These are phyloP conservation scores for Lignosus rhinocerotis DNA, from an alignment of 1,284 basidiomycete species.

Conservation along the genomic window DNA sequence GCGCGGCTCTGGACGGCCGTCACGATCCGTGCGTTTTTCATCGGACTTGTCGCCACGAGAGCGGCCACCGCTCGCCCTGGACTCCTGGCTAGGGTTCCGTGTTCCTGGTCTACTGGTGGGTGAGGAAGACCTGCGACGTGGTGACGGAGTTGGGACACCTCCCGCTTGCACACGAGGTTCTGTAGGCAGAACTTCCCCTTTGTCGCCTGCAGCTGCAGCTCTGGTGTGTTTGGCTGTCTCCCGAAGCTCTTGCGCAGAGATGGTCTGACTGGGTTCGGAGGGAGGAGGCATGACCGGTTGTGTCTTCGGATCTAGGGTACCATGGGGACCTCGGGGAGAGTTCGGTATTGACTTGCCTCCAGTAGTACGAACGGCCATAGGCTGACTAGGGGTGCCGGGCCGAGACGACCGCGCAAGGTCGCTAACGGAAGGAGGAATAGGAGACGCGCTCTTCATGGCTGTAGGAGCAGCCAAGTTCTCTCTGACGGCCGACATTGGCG, in stretches of 20 bases:
- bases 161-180: slow-evolving; percentile 47
- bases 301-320: slow-evolving; percentile 30
- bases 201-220: slow-evolving; percentile 27
- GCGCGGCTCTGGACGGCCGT: slow-evolving; percentile 45
- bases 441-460: slow-evolving; percentile 2
- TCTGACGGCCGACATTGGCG: background rate
- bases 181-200: slow-evolving; percentile 24
- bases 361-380: slow-evolving; percentile 17
- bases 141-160: slow-evolving; percentile 51
- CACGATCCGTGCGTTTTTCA: slow-evolving; percentile 52
- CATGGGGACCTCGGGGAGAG: slow-evolving; percentile 37
- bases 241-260: slow-evolving; percentile 77
- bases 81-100: slow-evolving; percentile 70
- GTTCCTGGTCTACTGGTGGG: slow-evolving; percentile 68
- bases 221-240: slow-evolving; percentile 70
- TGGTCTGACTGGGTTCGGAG: slow-evolving; percentile 73
- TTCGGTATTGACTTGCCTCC: slow-evolving; percentile 42
- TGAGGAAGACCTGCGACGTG: slow-evolving; percentile 64
- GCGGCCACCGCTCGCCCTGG: slow-evolving; percentile 66
- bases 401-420: slow-evolving; percentile 26
- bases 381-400: slow-evolving; percentile 29
- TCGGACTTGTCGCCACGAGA: slow-evolving; percentile 49
- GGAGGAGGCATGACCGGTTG: slow-evolving; percentile 74
- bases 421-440: slow-evolving; percentile 10
- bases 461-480: slow-evolving; percentile 4